phyloP scores from a whole-genome alignment of 192 early-diverging fungal species.

The Paraglomus occultum region DNA sequence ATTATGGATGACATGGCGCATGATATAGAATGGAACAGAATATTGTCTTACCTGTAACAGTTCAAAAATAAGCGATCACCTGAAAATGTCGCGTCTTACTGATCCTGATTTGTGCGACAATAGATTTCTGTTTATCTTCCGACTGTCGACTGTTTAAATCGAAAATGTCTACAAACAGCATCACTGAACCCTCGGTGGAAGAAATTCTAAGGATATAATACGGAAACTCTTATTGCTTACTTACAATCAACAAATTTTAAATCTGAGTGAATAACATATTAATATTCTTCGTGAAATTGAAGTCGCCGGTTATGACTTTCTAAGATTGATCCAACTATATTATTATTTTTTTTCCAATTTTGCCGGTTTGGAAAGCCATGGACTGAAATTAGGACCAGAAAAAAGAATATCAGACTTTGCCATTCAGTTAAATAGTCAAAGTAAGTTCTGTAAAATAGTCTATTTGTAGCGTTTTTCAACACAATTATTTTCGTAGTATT shows the following conservation, averaged over 20 bases:
- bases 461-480: neutral
- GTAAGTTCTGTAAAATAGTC: too few relatives aligned
- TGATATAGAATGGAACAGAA: too few relatives aligned
- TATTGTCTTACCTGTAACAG: too few relatives aligned
- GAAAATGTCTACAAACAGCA: neutral
- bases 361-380: neutral
- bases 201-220: neutral
- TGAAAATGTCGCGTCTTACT: too few relatives aligned
- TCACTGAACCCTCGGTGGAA: neutral
- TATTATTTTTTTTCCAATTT: too few relatives aligned
- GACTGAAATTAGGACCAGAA: neutral
- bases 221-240: neutral
- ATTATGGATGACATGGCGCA: too few relatives aligned
- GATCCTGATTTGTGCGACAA: conserved; percentile 4
- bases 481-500: too few relatives aligned
- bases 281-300: neutral
- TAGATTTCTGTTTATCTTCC: too few relatives aligned
- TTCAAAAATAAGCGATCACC: too few relatives aligned
- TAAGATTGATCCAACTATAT: neutral
- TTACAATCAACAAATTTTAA: conserved; percentile 10
- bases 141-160: too few relatives aligned
- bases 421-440: neutral
- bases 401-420: conserved; percentile 7
- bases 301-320: conserved; percentile 9
- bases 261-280: neutral